phyloP scores from a whole-genome alignment of 1,284 basidiomycete genomes.

The Coniferiporia weirii region DNA sequence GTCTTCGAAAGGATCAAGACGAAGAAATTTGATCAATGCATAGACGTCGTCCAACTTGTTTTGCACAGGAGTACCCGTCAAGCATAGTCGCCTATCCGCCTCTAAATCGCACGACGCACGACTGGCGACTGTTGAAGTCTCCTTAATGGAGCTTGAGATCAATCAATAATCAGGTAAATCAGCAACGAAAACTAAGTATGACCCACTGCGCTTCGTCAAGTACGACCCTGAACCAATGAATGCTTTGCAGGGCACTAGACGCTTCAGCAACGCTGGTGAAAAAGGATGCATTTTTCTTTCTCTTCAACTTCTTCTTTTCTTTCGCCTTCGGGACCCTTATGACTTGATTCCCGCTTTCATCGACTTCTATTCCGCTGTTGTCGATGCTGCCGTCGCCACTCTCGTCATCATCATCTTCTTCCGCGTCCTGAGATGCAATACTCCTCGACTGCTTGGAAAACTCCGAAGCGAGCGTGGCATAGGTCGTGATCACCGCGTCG shows the following conservation, averaged over 20 bases:
- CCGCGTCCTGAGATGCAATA: slow-evolving; percentile 50
- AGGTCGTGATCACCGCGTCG: slow-evolving; percentile 97
- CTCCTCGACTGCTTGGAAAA: slow-evolving; percentile 85
- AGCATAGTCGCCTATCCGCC: slow-evolving; percentile 87
- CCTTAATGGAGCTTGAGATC: slow-evolving; percentile 85
- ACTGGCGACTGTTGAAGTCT: slow-evolving; percentile 89
- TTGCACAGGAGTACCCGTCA: slow-evolving; percentile 98
- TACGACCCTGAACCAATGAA: slow-evolving; percentile 97
- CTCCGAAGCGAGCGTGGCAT: slow-evolving; percentile 92
- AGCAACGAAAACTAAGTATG: slow-evolving; percentile 5
- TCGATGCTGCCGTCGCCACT: slow-evolving; percentile 50
- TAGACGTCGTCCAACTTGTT: slow-evolving; percentile 98
- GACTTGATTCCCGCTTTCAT: slow-evolving; percentile 62
- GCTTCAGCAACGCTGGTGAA: slow-evolving; percentile 49
- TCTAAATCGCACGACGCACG: slow-evolving; percentile 93
- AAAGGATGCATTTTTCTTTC: slow-evolving; percentile 56
- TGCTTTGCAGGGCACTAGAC: slow-evolving; percentile 86
- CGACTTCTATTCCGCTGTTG: slow-evolving; percentile 58
- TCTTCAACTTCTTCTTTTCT: slow-evolving; percentile 52
- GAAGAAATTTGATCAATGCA: slow-evolving; percentile 93
- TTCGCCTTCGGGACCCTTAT: slow-evolving; percentile 51
- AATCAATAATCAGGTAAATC: background rate
- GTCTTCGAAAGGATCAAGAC: slow-evolving; percentile 89
- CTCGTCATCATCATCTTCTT: slow-evolving; percentile 62
- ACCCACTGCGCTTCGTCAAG: slow-evolving; percentile 97